Percentiles rank a stretch among this genome's conserved stretches.
Conservation (phyloP, 2,329 filamentous ascomycete species). For the Chrysoporthe puriensis region DNA sequence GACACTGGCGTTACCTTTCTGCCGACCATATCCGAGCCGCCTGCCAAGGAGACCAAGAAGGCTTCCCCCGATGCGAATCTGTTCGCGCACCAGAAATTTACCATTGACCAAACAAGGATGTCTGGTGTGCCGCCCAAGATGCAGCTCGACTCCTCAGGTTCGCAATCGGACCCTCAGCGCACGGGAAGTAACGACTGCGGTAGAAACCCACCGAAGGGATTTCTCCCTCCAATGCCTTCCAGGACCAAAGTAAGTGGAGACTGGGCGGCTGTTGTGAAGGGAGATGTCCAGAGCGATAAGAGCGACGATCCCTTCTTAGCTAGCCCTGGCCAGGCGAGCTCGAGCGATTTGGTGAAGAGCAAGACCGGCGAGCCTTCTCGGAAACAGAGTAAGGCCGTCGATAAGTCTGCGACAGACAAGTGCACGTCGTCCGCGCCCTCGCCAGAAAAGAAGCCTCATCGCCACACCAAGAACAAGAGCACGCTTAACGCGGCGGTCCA, state of each 20-base stretch:
- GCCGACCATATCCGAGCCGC: slow-evolving; percentile 12
- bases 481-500: slow-evolving; percentile 30
- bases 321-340: neutral
- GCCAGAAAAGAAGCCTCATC: slow-evolving; percentile 13
- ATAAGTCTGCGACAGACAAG: neutral
- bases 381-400: slow-evolving; percentile 1
- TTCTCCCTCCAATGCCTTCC: slow-evolving; percentile 19
- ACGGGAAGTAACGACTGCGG: slow-evolving; percentile 13
- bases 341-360: slow-evolving; percentile 7
- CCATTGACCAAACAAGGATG: slow-evolving; percentile 24
- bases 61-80: slow-evolving; percentile 15
- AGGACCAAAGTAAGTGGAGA: slow-evolving; percentile 11
- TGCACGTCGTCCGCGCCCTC: slow-evolving; percentile 18
- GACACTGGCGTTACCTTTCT: slow-evolving; percentile 9
- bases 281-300: neutral
- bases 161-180: neutral
- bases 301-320: slow-evolving; percentile 16
- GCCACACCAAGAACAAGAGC: neutral
- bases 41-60: slow-evolving; percentile 8
- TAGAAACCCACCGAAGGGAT: slow-evolving; percentile 13
- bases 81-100: slow-evolving; percentile 24
- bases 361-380: slow-evolving; percentile 14
- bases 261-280: slow-evolving; percentile 14
- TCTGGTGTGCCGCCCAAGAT: neutral
- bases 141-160: neutral